Evolutionary conservation across 768 basidiomycete genomes (phyloP).

Genomic region (Xerocomellus amylosporus): DNA sequence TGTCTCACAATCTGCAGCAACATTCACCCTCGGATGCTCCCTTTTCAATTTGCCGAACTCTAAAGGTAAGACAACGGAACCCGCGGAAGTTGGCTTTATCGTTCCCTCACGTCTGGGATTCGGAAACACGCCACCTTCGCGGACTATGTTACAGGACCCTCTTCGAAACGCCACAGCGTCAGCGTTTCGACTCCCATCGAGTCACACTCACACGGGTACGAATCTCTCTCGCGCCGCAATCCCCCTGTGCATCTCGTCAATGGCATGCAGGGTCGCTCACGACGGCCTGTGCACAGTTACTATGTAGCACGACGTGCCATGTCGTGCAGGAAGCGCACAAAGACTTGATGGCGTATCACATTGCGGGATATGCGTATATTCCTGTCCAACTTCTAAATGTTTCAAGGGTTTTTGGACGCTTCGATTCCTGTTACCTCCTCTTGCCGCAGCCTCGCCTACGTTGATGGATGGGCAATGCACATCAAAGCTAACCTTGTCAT

Average conservation of each 20-base stretch:
- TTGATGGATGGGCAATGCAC: not conserved
- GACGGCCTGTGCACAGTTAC: too few species aligned
- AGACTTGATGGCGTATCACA: conserved; percentile 1
- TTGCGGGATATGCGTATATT: not conserved
- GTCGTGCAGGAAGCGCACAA: not conserved
- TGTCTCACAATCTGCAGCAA: not conserved
- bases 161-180: conserved; percentile 3
- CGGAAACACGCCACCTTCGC: conserved; percentile 8
- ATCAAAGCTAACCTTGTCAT: conserved; percentile 15
- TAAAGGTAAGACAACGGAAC: too few species aligned
- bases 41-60: too few species aligned
- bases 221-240: not conserved
- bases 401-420: not conserved
- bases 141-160: conserved; percentile 1
- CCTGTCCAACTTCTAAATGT: not conserved
- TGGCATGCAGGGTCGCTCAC: not conserved
- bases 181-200: not conserved
- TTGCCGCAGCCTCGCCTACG: conserved; percentile 7
- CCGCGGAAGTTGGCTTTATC: not conserved
- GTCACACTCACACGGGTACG: conserved; percentile 13
- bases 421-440: not conserved
- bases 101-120: not conserved
- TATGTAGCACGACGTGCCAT: not conserved
- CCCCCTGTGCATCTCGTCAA: not conserved
- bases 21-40: not conserved